These are phyloP conservation scores for Posidonia australis DNA, from an alignment of 106 monocot genomes.

Conservation along the genomic window DNA sequence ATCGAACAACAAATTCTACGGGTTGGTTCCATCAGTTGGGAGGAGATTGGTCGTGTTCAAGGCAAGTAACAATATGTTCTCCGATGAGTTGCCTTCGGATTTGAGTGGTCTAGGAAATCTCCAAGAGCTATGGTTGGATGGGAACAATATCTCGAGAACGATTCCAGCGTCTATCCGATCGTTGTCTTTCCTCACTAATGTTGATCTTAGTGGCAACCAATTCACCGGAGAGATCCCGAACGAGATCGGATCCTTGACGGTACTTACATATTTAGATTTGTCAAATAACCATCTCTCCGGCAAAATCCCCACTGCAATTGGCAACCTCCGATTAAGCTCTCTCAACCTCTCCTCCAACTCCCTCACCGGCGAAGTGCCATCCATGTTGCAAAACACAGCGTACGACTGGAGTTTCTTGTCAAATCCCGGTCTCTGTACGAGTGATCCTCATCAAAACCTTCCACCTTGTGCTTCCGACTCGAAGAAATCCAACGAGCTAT, in stretches of 20 bases:
- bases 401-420: slow-evolving; percentile 24
- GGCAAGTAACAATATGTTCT: slow-evolving; percentile 49
- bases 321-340: slow-evolving; percentile 24
- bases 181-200: slow-evolving; percentile 15
- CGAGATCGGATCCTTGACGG: slow-evolving; percentile 38
- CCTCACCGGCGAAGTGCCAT: slow-evolving; percentile 26
- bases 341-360: slow-evolving; percentile 34
- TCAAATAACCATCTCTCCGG: slow-evolving; percentile 61
- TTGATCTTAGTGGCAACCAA: slow-evolving; percentile 58
- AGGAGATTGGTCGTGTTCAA: too few relatives aligned
- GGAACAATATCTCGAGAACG: slow-evolving; percentile 43
- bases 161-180: slow-evolving; percentile 22
- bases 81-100: slow-evolving; percentile 33
- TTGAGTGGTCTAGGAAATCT: slow-evolving; percentile 18
- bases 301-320: slow-evolving; percentile 29
- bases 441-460: slow-evolving; percentile 12
- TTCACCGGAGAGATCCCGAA: slow-evolving; percentile 53
- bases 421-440: slow-evolving; percentile 53
- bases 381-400: slow-evolving; percentile 25
- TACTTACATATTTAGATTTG: slow-evolving; percentile 50
- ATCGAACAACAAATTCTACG: slow-evolving; percentile 46
- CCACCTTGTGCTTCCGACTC: slow-evolving; percentile 12
- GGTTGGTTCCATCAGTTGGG: slow-evolving; percentile 40
- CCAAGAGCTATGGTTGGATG: slow-evolving; percentile 17
- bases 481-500: background rate